Percentiles rank a stretch among this genome's conserved stretches.
Conservation (phyloP, 2,329 filamentous ascomycete species). For the Plenodomus biglobosus region DNA sequence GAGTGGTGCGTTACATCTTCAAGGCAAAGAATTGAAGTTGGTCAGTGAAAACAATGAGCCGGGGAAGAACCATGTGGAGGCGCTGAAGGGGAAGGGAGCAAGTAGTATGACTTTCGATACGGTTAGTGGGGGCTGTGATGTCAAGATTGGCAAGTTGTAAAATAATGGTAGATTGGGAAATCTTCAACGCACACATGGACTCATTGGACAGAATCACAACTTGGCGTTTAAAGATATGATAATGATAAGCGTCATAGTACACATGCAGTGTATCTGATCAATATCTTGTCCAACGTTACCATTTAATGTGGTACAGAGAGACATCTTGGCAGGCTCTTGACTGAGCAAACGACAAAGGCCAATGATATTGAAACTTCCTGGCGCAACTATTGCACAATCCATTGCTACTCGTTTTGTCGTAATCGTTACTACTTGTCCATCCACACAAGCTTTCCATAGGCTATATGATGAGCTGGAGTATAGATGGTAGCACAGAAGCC, state of each 20-base stretch:
- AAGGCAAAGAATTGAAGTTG: slow-evolving; percentile 43
- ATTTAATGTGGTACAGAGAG: no score
- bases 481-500: not conserved
- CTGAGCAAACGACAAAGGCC: no score
- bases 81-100: slow-evolving; percentile 43
- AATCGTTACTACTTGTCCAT: not conserved
- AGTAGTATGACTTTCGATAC: slow-evolving; percentile 41
- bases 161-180: no score
- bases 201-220: no score
- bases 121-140: slow-evolving; percentile 36
- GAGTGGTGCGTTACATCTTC: slow-evolving; percentile 43
- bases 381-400: no score
- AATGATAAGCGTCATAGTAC: no score
- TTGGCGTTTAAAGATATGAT: no score
- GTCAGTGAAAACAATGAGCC: slow-evolving; percentile 30
- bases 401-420: not conserved
- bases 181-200: no score
- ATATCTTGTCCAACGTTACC: no score
- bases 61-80: slow-evolving; percentile 39
- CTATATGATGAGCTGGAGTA: not conserved
- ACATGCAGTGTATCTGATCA: no score
- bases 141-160: slow-evolving; percentile 35
- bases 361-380: no score
- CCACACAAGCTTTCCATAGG: not conserved
- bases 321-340: not conserved